Base-by-base conservation (phyloP, 1,284 basidiomycete species). In the Heterobasidion occidentale region DNA sequence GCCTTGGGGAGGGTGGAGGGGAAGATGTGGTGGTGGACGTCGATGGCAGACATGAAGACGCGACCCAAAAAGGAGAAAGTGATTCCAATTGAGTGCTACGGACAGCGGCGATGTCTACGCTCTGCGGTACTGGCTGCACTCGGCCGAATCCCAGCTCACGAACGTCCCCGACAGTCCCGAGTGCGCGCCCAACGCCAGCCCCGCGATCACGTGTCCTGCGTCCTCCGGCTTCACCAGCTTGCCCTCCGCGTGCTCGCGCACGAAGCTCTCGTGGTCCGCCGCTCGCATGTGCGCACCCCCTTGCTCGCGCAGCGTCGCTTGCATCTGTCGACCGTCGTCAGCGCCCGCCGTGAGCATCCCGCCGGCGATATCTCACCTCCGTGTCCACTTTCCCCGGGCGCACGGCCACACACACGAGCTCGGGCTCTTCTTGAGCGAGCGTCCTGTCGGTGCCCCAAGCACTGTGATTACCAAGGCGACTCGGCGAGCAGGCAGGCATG, bases 321-420 rank as follows among this genome's bases (percentile, higher is more conserved):
- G 89, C 90, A 92, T 92, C 89, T 92, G 59, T 45, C 58, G 47
- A 56, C 20, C 11, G 38, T 34, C 27, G 27, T 27, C 27, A 27
- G 27, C 27, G 5, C 27, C 27, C 27, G 27, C 27, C 27, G 27
- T 27, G 27, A 19, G 36, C 17, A 35, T 56, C 44, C 45, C 47
- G 35, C 34, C 52, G 35, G 34, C 17, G 14, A n/a, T n/a, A 71
- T 77, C 58, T 65, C 27, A 89, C 90, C 44, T 68, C 69, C 5
- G 89, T 92, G 60, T 93, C 86, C 9, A 95, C 91, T 68, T 87
- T 88, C 17, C 93, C 93, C 0, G 94, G 94, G 0, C 92, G 81
- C 1, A 96, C 63, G 7, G 92, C 87, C 35, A 95, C 77, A 11
- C 81, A 83, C 2, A 81, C 77, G n/a, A 96, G 71, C 19, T 76